phyloP scores from a whole-genome alignment of 2,329 filamentous ascomycete species.

The Alternaria sp. region DNA sequence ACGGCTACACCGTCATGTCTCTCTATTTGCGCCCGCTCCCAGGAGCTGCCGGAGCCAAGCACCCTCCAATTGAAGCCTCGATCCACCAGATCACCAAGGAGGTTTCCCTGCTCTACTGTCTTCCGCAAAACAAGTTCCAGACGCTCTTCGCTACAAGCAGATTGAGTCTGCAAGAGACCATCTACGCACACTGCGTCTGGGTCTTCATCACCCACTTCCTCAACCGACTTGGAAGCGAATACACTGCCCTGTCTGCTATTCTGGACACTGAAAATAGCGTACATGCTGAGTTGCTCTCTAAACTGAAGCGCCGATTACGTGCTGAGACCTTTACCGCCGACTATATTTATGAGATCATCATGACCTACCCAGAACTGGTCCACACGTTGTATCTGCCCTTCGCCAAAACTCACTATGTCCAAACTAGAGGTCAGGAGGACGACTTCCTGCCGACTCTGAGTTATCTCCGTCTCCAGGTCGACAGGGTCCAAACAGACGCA shows the following conservation, averaged over 20 bases:
- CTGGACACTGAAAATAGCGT: constrained; percentile 82
- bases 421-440: constrained; percentile 69
- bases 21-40: constrained; percentile 82
- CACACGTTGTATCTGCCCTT: constrained; percentile 90
- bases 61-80: constrained; percentile 87
- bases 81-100: constrained; percentile 99
- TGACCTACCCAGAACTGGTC: constrained; percentile 85
- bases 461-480: constrained; percentile 70
- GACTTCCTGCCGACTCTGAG: constrained; percentile 76
- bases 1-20: constrained; percentile 96
- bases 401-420: constrained; percentile 82
- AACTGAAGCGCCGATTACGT: constrained; percentile 92
- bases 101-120: constrained; percentile 94
- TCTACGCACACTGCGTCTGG: constrained; percentile 97
- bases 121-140: constrained; percentile 97
- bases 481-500: constrained; percentile 62
- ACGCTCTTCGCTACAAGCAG: constrained; percentile 83
- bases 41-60: constrained; percentile 56
- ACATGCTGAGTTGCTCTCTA: constrained; percentile 86
- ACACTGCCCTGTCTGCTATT: constrained; percentile 82
- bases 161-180: constrained; percentile 92
- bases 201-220: constrained; percentile 98
- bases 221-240: constrained; percentile 91
- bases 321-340: constrained; percentile 98
- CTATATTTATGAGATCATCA: constrained; percentile 97